Percentiles rank a stretch among this genome's conserved stretches.
phyloP scores from a whole-genome alignment of 2,329 filamentous ascomycete species.

The Botrytis elliptica region DNA sequence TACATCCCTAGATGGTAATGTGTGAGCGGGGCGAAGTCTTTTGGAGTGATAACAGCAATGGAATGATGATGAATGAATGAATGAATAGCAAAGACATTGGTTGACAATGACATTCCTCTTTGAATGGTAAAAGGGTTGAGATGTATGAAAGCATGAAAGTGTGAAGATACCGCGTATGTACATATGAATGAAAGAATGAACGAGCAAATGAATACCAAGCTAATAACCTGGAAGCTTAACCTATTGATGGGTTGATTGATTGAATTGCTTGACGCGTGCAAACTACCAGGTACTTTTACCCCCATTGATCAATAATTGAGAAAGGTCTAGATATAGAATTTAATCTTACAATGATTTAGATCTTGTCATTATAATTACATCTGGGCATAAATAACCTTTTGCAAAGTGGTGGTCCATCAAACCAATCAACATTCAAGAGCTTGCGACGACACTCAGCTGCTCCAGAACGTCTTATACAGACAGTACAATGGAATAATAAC shows the following conservation, averaged over 20 bases:
- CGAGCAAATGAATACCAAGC: background rate
- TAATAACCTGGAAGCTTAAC: background rate
- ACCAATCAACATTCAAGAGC: background rate
- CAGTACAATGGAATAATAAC: background rate
- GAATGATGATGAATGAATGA: background rate
- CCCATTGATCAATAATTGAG: background rate
- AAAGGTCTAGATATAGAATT: background rate
- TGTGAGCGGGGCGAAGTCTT: background rate
- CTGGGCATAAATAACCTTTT: background rate
- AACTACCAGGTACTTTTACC: background rate
- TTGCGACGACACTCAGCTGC: slow-evolving; percentile 22
- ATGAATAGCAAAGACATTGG: background rate
- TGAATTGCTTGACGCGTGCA: background rate
- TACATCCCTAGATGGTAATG: background rate
- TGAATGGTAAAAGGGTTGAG: background rate
- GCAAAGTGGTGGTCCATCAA: background rate
- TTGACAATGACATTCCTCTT: background rate
- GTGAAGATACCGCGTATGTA: background rate
- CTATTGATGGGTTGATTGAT: background rate
- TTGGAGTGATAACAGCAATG: background rate
- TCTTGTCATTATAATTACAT: background rate
- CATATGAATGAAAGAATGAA: background rate
- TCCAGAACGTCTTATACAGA: background rate
- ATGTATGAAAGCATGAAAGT: background rate
- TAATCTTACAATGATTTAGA: slow-evolving; percentile 8